Evolutionary conservation across 768 basidiomycete species (phyloP).

Genomic region (Mycena latifolia): DNA sequence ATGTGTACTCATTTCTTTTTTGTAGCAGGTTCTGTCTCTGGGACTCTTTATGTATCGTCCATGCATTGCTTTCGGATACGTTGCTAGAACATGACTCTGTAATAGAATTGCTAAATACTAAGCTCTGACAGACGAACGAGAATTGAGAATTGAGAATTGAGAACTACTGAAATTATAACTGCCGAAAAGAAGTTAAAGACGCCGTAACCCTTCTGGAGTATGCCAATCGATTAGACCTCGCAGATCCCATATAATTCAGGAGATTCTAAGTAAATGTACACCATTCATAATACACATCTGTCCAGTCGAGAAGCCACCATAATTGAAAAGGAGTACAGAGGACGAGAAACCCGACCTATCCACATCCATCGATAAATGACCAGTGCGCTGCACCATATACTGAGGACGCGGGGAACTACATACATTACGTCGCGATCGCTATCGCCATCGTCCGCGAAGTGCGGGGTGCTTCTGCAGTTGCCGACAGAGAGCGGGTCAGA

Average conservation of each 20-base stretch:
- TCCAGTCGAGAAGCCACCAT: neutral
- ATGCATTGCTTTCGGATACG: neutral
- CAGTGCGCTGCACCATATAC: neutral
- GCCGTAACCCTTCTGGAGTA: too few species aligned
- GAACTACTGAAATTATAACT: too few species aligned
- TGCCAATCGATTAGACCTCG: too few species aligned
- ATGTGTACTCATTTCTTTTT: neutral
- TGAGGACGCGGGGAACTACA: neutral
- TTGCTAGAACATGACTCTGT: too few species aligned
- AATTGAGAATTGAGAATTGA: too few species aligned
- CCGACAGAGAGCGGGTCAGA: conserved; percentile 6
- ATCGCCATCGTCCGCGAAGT: conserved; percentile 8
- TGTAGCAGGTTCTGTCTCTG: neutral
- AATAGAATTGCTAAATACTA: too few species aligned
- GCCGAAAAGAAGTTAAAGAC: too few species aligned
- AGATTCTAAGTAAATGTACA: neutral
- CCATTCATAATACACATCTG: neutral
- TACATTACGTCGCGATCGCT: conserved; percentile 6
- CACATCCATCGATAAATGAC: neutral
- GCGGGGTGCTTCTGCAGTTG: conserved; percentile 3
- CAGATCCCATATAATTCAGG: too few species aligned
- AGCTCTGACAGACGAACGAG: too few species aligned
- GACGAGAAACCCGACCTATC: too few species aligned
- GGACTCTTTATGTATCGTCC: neutral
- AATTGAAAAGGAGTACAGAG: neutral